These are phyloP conservation scores for Flaveria bidentis DNA, from an alignment of 129 eudicot species.

Conservation along the genomic window DNA sequence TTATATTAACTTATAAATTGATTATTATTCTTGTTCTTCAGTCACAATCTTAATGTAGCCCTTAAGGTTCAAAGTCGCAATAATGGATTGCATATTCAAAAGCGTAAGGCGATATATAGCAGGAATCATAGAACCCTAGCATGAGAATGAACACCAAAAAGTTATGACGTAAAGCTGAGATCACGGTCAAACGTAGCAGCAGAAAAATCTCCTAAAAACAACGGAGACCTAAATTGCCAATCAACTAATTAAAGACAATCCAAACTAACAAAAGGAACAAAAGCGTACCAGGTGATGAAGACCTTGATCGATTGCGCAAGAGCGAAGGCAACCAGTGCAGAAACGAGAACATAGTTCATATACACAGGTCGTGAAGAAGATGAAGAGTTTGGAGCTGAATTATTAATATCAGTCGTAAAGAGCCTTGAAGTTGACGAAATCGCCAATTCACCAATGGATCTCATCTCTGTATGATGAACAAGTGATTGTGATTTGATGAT, in stretches of 20 bases:
- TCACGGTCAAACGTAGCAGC: constrained; percentile 1
- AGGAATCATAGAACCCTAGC: background rate
- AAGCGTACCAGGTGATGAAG: constrained; percentile 67
- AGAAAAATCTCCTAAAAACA: background rate
- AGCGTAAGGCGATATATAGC: background rate
- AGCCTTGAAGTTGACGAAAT: constrained; percentile 29
- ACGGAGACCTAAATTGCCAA: background rate
- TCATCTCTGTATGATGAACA: constrained; percentile 5
- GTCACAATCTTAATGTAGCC: background rate
- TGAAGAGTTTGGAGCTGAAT: constrained; percentile 18
- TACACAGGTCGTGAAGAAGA: constrained; percentile 38
- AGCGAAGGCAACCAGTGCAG: constrained; percentile 69
- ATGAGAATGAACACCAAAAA: background rate
- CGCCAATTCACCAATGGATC: constrained; percentile 39
- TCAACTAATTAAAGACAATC: no score
- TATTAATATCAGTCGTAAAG: background rate
- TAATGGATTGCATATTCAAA: no score
- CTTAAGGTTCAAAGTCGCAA: background rate
- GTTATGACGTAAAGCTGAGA: constrained; percentile 20
- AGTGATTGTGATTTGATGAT: no score
- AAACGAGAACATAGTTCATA: constrained; percentile 66
- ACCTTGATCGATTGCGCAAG: constrained; percentile 79
- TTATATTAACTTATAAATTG: no score
- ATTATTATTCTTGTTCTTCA: background rate
- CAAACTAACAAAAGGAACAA: no score